Base-by-base conservation (phyloP, 257 asterid species). In the Solanum medicagineum region DNA sequence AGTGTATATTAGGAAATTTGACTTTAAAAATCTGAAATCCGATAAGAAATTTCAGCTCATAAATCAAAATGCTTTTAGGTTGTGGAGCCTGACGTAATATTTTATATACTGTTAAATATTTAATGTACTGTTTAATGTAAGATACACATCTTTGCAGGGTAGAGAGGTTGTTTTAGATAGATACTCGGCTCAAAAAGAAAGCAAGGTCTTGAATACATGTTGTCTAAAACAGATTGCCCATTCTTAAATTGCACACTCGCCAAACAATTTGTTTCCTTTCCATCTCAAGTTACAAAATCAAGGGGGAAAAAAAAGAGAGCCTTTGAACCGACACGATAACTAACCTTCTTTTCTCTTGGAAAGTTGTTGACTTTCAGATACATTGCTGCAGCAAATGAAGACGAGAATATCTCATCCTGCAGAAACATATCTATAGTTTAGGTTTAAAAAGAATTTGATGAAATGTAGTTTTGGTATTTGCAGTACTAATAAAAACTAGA, bases 301-400 rank as follows among this genome's bases (percentile, higher is more conserved):
- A 44, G 81, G 19, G 19, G 17, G 42, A 2, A 26, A 1, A 29
- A 6, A 44, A 8, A 71, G 20, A n/a, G 81, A 44, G 20, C 9
- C 56, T 45, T 73, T 44, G 81, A 73, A 20, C 81, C 56, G 10
- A 19, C 53, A 54, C 1, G 20, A 54, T 47, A 42, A 84, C 84
- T 29, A 83, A 93, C 99, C 99, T 96, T 96, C 91, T 93, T 96
- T 55, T 94, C 95, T 86, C 32, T 88, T 13, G 99, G 98, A 88
- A 93, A 94, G 84, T 90, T 66, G 47, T 90, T 93, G 82, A 87
- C 91, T 88, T 94, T 93, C 92, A 96, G 89, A 93, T 91, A 96
- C 99, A 93, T 96, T 71, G 99, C 98, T 8, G 99, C 98, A 53
- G 99, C 98, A 90, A 92, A 96, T 29, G 99, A 96, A 16, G 99